These are phyloP conservation scores for Dorcoceras hygrometricum DNA, from an alignment of 257 asterid genomes.

Conservation along the genomic window DNA sequence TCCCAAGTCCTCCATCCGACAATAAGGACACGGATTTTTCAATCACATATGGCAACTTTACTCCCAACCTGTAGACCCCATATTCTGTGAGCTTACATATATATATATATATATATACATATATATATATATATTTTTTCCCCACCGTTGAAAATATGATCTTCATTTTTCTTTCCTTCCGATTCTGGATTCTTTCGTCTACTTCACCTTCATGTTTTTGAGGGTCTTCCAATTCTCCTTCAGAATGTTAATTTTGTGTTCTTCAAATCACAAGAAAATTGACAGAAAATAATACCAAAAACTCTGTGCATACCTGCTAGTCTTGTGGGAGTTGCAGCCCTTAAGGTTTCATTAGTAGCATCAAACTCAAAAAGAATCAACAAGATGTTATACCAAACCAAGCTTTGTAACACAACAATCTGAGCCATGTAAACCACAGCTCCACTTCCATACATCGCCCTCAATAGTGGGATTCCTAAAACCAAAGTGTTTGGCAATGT, in stretches of 20 bases:
- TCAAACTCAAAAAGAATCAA: conserved; percentile 70
- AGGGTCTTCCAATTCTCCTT: conserved; percentile 46
- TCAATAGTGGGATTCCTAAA: conserved; percentile 73
- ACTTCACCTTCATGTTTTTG: conserved; percentile 33
- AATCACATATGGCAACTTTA: conserved; percentile 57
- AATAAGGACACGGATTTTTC: conserved; percentile 56
- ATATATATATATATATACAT: too few species aligned
- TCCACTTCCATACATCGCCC: conserved; percentile 77
- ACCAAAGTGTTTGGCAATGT: conserved; percentile 80
- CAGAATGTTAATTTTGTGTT: conserved; percentile 16
- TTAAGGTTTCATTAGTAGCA: conserved; percentile 44
- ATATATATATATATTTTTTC: too few species aligned
- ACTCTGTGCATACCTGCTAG: conserved; percentile 44
- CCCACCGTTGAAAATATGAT: conserved; percentile 50
- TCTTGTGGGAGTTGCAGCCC: conserved; percentile 35
- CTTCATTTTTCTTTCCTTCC: conserved; percentile 33
- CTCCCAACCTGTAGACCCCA: conserved; percentile 47
- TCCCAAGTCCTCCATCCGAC: conserved; percentile 92
- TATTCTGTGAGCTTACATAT: background rate
- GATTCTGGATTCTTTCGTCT: conserved; percentile 31
- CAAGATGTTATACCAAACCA: conserved; percentile 82
- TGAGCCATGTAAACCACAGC: conserved; percentile 53
- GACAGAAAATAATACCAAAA: conserved; percentile 10
- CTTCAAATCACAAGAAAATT: conserved; percentile 14
- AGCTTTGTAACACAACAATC: conserved; percentile 79